Conservation (phyloP, 225 moss, liverwort and hornwort species). For the Polytrichum formosum region DNA sequence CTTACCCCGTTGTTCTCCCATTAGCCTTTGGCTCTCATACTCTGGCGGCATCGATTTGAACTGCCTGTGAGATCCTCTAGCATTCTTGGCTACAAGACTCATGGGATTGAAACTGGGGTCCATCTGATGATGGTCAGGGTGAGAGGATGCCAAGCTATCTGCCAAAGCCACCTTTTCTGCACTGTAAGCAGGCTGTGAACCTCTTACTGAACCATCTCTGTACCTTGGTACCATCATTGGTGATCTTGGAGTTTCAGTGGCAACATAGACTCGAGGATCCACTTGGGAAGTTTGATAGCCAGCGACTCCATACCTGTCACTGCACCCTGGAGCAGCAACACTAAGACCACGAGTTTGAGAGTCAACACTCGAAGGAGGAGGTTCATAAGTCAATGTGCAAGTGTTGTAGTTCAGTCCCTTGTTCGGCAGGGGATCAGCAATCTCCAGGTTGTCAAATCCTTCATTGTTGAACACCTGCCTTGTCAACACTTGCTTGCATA, state of each 20-base stretch:
- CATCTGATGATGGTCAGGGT: slow-evolving; percentile 25
- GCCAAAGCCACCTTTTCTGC: not conserved
- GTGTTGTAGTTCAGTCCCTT: slow-evolving; percentile 19
- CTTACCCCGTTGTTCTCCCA: slow-evolving; percentile 21
- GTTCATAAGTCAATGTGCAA: slow-evolving; percentile 27
- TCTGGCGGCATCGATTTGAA: slow-evolving; percentile 19
- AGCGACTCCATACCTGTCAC: not conserved
- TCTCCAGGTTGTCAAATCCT: slow-evolving; percentile 18
- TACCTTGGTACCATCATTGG: slow-evolving; percentile 8
- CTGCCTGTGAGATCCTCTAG: slow-evolving; percentile 27
- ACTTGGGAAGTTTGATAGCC: not conserved
- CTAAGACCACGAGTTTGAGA: slow-evolving; percentile 18
- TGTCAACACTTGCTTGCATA: slow-evolving; percentile 3
- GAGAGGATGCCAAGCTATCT: slow-evolving; percentile 6
- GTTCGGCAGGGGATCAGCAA: slow-evolving; percentile 29
- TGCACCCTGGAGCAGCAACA: not conserved
- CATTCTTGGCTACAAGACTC: slow-evolving; percentile 11
- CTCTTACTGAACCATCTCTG: too few species aligned
- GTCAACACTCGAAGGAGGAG: slow-evolving; percentile 18
- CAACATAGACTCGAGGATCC: slow-evolving; percentile 6
- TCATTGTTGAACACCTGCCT: slow-evolving; percentile 10
- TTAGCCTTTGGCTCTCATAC: slow-evolving; percentile 17
- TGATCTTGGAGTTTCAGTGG: slow-evolving; percentile 13
- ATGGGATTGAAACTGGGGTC: slow-evolving; percentile 19
- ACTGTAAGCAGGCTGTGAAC: not conserved